These are phyloP conservation scores for Pichia pseudocactophila DNA, from an alignment of 805 yeast genomes.

Conservation along the genomic window DNA sequence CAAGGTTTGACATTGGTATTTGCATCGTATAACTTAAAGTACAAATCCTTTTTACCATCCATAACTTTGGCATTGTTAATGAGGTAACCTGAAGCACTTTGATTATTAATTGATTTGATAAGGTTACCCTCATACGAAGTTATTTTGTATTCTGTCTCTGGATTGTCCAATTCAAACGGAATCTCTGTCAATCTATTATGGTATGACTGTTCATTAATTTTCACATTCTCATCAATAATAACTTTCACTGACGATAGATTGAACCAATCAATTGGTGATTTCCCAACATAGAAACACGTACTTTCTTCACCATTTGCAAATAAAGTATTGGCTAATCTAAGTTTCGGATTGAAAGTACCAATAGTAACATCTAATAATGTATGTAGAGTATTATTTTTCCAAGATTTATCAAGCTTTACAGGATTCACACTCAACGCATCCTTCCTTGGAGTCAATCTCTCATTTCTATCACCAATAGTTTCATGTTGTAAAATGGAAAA, in stretches of 20 bases:
- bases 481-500: slow-evolving; percentile 11
- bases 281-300: slow-evolving; percentile 20
- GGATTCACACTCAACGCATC: slow-evolving; percentile 16
- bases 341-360: neutral
- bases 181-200: slow-evolving; percentile 10
- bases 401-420: slow-evolving; percentile 13
- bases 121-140: slow-evolving; percentile 50
- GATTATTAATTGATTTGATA: slow-evolving; percentile 44
- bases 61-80: slow-evolving; percentile 35
- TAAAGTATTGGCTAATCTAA: slow-evolving; percentile 21
- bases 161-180: slow-evolving; percentile 8
- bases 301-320: slow-evolving; percentile 19
- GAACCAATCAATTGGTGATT: slow-evolving; percentile 6
- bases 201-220: slow-evolving; percentile 5
- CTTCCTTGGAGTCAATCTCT: slow-evolving; percentile 1
- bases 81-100: slow-evolving; percentile 49
- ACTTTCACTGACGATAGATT: slow-evolving; percentile 7
- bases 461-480: slow-evolving; percentile 8
- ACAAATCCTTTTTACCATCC: slow-evolving; percentile 19
- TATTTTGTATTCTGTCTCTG: slow-evolving; percentile 28
- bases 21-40: slow-evolving; percentile 14
- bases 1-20: slow-evolving; percentile 1
- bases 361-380: slow-evolving; percentile 9
- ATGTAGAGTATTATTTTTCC: slow-evolving; percentile 12
- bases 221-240: neutral